These are phyloP conservation scores for Trichoderma sp. DNA, from an alignment of 2,329 filamentous ascomycete species.

Conservation along the genomic window DNA sequence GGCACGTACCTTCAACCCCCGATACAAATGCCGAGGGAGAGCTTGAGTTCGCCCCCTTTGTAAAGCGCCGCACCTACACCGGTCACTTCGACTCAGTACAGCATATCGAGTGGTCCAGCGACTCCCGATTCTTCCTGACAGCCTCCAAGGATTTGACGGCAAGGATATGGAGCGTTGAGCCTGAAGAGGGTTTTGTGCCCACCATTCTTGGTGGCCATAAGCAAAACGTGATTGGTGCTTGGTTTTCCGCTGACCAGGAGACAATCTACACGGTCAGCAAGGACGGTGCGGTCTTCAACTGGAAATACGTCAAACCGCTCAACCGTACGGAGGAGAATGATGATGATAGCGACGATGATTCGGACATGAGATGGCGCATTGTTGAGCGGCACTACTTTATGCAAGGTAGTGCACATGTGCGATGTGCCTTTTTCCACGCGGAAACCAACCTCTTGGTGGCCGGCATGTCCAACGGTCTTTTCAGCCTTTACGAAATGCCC, in stretches of 20 bases:
- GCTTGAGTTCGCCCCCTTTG: conserved; percentile 92
- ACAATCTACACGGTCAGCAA: conserved; percentile 95
- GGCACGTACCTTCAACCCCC: conserved; percentile 91
- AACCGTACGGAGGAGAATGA: conserved; percentile 59
- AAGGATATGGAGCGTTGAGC: conserved; percentile 89
- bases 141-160: conserved; percentile 90
- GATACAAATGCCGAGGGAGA: conserved; percentile 77
- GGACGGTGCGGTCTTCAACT: conserved; percentile 93
- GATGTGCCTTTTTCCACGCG: conserved; percentile 87
- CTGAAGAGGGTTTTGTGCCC: conserved; percentile 83
- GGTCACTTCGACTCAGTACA: conserved; percentile 87
- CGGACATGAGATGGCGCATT: conserved; percentile 84
- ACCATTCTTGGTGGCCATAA: conserved; percentile 90
- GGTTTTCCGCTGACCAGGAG: conserved; percentile 94
- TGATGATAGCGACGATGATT: conserved; percentile 54
- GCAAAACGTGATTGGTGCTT: conserved; percentile 89
- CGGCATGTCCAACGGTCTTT: conserved; percentile 92
- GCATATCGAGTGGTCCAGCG: conserved; percentile 91
- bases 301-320: conserved; percentile 75
- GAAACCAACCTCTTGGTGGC: conserved; percentile 90
- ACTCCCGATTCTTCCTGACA: conserved; percentile 93
- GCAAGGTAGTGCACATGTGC: conserved; percentile 83
- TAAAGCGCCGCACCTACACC: conserved; percentile 80
- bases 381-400: conserved; percentile 91
- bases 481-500: conserved; percentile 92